Conservation (phyloP, 495 filamentous ascomycete species). For the Clavariopsis aquatica region DNA sequence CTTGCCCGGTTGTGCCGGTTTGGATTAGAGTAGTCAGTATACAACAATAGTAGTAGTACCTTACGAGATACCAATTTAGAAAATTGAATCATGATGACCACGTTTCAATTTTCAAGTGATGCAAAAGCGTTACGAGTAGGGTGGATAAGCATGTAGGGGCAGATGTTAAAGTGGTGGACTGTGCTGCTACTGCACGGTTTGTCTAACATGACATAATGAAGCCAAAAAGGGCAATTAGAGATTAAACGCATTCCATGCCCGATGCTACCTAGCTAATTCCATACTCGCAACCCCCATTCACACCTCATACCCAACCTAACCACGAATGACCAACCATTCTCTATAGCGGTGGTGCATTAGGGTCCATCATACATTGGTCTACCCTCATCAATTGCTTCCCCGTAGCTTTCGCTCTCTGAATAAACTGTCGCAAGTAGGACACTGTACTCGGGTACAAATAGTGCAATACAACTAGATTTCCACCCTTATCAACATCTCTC, state of each 20-base stretch:
- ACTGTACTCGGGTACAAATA: slow-evolving; percentile 72
- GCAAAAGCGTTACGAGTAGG: too few relatives aligned
- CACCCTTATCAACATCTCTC: slow-evolving; percentile 64
- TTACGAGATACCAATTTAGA: too few relatives aligned
- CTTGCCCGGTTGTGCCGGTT: too few relatives aligned
- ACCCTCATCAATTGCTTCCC: slow-evolving; percentile 74
- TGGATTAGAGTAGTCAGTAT: too few relatives aligned
- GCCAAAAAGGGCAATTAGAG: too few relatives aligned
- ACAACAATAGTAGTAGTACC: too few relatives aligned
- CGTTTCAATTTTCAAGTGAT: too few relatives aligned
- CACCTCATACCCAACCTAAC: background rate
- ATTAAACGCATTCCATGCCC: background rate
- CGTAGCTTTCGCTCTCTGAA: slow-evolving; percentile 64
- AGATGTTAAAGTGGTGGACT: too few relatives aligned
- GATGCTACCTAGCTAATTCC: background rate
- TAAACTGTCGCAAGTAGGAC: slow-evolving; percentile 66
- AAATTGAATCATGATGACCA: too few relatives aligned
- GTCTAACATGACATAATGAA: too few relatives aligned
- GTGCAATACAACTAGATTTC: slow-evolving; percentile 76
- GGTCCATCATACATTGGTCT: slow-evolving; percentile 77
- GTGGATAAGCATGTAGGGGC: too few relatives aligned
- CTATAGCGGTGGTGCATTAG: slow-evolving; percentile 57
- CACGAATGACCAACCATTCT: background rate
- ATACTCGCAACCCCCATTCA: background rate
- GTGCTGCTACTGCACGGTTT: too few relatives aligned